Base-by-base conservation (phyloP, 805 yeast species). In the Metschnikowia drakensbergensis region DNA sequence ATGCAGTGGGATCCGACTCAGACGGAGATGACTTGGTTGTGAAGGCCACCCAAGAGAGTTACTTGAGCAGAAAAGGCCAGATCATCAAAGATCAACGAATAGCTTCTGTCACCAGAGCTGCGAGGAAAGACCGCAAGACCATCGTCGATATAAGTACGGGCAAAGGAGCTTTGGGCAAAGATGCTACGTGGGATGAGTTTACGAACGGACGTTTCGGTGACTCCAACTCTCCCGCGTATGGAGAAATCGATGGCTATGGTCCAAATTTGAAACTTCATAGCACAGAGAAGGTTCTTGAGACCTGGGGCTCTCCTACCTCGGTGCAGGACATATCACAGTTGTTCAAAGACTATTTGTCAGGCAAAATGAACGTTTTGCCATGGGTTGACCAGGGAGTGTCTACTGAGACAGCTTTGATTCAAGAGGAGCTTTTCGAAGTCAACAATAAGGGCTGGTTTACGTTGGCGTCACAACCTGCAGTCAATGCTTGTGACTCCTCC, bases 171-270 rank as follows among this genome's bases (percentile, higher is more conserved):
- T 62, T 88, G 27, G 96, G 96, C 32, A 82, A 88, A 59, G 94
- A 88, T 64, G 96, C 96, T 3, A 87, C 91, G 1, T 91, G 98
- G 98, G 98, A 91, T 72, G 98, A 91, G 61, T 91, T 88, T 67
- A 94, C 97, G 27, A 89, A 91, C 67, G 96, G 97, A 63, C 79
- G 98, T 70, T 89, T 88, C 66, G 96, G 97, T 70, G 96, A 90
- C 68, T 87, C 96, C 0, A 76, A 94, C 59, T 88, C 96, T 31
- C 97, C 97, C 17, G 98, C 98, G 1, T 92, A 87, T 67, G 99
- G 98, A 73, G 97, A 92, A 69, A 88, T 92, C 58, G 97, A 91
- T 65, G 98, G 98, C 29, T 94, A 92, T 65, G 98, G 98, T 2
- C 96, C 97, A 0, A 81, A 86, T 2, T 77, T 94, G 59, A 91